These are phyloP conservation scores for Podila horticola DNA, from an alignment of 192 early-diverging fungal genomes.

Conservation along the genomic window DNA sequence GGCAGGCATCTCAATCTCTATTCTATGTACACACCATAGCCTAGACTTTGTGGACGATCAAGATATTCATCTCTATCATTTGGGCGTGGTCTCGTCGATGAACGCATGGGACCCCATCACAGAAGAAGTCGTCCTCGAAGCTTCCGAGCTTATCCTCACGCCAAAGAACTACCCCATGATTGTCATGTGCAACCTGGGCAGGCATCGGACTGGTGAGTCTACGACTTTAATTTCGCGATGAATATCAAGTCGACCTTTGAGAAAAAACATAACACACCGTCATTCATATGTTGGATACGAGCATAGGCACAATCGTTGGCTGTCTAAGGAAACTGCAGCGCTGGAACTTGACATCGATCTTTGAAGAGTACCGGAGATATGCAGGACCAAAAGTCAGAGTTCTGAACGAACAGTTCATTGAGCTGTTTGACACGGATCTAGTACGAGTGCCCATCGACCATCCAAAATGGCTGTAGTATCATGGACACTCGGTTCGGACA, in stretches of 20 bases:
- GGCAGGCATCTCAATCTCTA: too few relatives aligned
- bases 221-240: background rate
- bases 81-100: slow-evolving; percentile 84
- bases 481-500: background rate
- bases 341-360: slow-evolving; percentile 98
- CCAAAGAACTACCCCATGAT: slow-evolving; percentile 94
- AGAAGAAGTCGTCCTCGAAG: slow-evolving; percentile 95
- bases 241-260: too few relatives aligned
- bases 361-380: slow-evolving; percentile 97
- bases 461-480: slow-evolving; percentile 79
- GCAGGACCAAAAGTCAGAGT: slow-evolving; percentile 96
- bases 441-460: slow-evolving; percentile 80
- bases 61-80: slow-evolving; percentile 91
- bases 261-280: background rate
- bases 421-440: slow-evolving; percentile 97
- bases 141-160: slow-evolving; percentile 87
- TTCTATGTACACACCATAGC: slow-evolving; percentile 36
- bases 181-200: slow-evolving; percentile 97
- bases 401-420: slow-evolving; percentile 97
- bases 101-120: slow-evolving; percentile 98
- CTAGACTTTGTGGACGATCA: slow-evolving; percentile 99
- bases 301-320: slow-evolving; percentile 92
- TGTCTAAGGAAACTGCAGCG: slow-evolving; percentile 97
- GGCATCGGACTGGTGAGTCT: slow-evolving; percentile 89
- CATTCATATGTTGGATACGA: background rate